Conservation (phyloP, 2,329 filamentous ascomycete species). For the Penicillium sp. region DNA sequence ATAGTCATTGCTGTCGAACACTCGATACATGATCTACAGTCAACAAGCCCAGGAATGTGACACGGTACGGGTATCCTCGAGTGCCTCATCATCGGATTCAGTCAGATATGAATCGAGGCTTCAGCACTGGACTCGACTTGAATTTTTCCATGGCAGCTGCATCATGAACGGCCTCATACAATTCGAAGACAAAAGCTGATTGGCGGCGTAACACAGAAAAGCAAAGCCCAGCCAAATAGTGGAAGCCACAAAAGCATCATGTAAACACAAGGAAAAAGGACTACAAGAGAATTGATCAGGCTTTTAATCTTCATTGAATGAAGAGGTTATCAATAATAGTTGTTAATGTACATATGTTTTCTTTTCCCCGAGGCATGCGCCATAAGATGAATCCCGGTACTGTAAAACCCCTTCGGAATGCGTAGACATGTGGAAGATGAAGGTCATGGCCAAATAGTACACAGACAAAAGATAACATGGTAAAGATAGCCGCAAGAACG, state of each 20-base stretch:
- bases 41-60: too few species aligned
- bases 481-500: neutral
- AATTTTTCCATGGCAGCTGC: too few species aligned
- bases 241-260: neutral
- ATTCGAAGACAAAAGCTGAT: neutral
- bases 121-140: too few species aligned
- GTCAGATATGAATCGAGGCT: too few species aligned
- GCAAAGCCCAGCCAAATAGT: too few species aligned
- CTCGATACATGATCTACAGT: too few species aligned
- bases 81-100: too few species aligned
- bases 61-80: too few species aligned
- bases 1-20: too few species aligned
- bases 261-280: neutral
- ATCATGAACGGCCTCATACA: too few species aligned
- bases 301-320: neutral
- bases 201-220: too few species aligned
- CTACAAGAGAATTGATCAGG: neutral
- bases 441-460: neutral
- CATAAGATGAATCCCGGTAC: neutral
- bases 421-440: neutral
- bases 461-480: neutral
- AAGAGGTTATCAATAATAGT: neutral
- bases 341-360: constrained; percentile 1
- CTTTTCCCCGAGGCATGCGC: neutral
- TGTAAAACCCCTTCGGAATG: neutral